Base-by-base conservation (phyloP, 2,329 filamentous ascomycete species). In the Cercospora zeina region DNA sequence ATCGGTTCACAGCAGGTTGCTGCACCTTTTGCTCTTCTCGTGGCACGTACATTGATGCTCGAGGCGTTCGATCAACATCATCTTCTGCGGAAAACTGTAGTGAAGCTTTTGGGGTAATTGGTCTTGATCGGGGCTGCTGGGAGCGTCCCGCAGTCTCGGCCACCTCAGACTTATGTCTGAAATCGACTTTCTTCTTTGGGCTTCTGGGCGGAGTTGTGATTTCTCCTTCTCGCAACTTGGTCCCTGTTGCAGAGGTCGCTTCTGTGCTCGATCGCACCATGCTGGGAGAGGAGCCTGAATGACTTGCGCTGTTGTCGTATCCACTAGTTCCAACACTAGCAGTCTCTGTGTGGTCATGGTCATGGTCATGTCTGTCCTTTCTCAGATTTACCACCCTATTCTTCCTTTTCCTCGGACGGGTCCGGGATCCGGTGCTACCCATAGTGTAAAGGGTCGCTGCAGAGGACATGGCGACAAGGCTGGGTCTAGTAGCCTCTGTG, bases 311-410 rank as follows among this genome's bases (percentile, higher is more conserved):
- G 30, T 68, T 62, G 78, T 69, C 66, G 79, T 54, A 79, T 78
- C 59, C 77, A 68, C 27, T 80, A 79, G 34, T 81, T 19, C 56
- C 56, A 78, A 31, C 65, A 54, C 72, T 72, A 31, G 71, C 70
- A 27, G 67, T 68, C 19, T 76, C 74, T 10, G 80, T 79, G 11
- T 84, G 84, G 37, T 81, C 81, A 69, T 83, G 84, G 37, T 81
- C 81, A 69, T 83, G 60, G 4, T 64, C 65, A 16, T 61, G 59
- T 27, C 68, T 84, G 65, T 84, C 80, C 64, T 83, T 86, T n/a
- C 91, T 84, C 13, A 96, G 80, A 71, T 96, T 91, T 63, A 96
- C 89, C 13, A 96, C 87, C 19, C 91, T 83, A 62, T 86, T 91
- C 83, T 93, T 96, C 81, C 90, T 90, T 78, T 90, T 93, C 58